Conservation (phyloP, 2,329 filamentous ascomycete species). For the Coniella vitis region DNA sequence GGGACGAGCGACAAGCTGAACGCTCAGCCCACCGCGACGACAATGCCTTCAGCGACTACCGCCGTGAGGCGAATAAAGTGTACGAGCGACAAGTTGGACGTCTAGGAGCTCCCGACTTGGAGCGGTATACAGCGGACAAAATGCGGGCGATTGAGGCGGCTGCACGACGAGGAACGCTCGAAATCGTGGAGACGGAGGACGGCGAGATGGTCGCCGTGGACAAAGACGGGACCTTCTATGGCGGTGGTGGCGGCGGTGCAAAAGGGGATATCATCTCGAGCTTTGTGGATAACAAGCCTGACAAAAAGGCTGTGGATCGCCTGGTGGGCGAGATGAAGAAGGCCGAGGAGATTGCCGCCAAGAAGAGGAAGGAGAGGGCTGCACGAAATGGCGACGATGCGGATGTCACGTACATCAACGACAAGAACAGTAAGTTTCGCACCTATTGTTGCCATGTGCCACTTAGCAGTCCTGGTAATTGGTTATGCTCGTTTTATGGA, state of each 20-base stretch:
- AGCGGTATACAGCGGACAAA: constrained; percentile 83
- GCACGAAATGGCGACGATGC: constrained; percentile 74
- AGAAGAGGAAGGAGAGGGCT: constrained; percentile 77
- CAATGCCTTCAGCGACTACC: constrained; percentile 85
- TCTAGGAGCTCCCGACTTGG: constrained; percentile 66
- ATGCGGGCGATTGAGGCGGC: constrained; percentile 77
- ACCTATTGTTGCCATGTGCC: background rate
- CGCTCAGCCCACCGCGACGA: constrained; percentile 75
- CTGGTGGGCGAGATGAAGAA: constrained; percentile 80
- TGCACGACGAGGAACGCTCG: constrained; percentile 74
- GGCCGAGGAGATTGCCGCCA: constrained; percentile 78
- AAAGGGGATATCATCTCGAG: constrained; percentile 69
- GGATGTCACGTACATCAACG: constrained; percentile 98
- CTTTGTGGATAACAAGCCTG: constrained; percentile 79
- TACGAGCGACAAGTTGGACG: constrained; percentile 87
- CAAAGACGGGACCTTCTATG: constrained; percentile 84
- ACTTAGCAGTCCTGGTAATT: too few species aligned
- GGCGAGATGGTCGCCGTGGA: constrained; percentile 93
- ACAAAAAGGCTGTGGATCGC: constrained; percentile 79
- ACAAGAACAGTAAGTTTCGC: constrained; percentile 63
- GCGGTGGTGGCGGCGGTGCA: constrained; percentile 69
- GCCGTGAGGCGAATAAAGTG: constrained; percentile 79
- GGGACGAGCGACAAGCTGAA: constrained; percentile 87
- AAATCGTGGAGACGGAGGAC: constrained; percentile 92
- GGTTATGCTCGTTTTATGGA: background rate